Percentiles rank a stretch among this genome's conserved stretches.
Conservation (phyloP, 768 basidiomycete genomes). For the Astraeus odoratus region DNA sequence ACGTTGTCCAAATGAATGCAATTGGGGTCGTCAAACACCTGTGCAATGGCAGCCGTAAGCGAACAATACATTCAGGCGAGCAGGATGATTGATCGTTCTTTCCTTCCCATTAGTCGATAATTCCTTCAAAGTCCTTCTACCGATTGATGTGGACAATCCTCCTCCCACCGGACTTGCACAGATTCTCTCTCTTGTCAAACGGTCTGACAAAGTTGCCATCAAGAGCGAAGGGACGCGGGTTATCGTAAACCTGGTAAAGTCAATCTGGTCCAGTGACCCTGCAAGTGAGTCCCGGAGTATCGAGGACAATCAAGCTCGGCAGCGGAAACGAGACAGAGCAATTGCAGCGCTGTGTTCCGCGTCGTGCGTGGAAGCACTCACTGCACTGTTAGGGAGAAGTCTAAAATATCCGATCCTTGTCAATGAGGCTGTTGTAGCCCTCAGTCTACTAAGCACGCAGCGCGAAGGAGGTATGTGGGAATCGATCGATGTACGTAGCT, state of each 20-base stretch:
- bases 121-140: constrained; percentile 45
- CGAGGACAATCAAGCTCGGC: constrained; percentile 33
- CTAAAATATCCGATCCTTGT: constrained; percentile 78
- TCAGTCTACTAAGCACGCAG: constrained; percentile 69
- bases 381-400: constrained; percentile 67
- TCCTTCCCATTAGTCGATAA: constrained; percentile 34
- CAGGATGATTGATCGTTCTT: constrained; percentile 8
- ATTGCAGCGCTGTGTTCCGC: constrained; percentile 44
- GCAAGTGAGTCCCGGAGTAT: constrained; percentile 21
- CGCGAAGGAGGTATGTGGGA: constrained; percentile 52
- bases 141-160: constrained; percentile 25
- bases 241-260: constrained; percentile 78
- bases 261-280: constrained; percentile 57
- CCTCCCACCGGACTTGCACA: constrained; percentile 51
- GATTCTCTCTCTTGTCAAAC: constrained; percentile 66
- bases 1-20: constrained; percentile 80
- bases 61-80: constrained; percentile 21
- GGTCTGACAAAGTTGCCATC: constrained; percentile 75
- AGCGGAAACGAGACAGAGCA: constrained; percentile 46
- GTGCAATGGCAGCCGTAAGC: constrained; percentile 67
- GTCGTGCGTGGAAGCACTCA: constrained; percentile 56
- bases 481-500: too few species aligned
- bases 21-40: constrained; percentile 89
- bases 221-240: constrained; percentile 89
- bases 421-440: constrained; percentile 82